phyloP scores from a whole-genome alignment of 2,329 filamentous ascomycete genomes.

The Lachnellula hyalina region DNA sequence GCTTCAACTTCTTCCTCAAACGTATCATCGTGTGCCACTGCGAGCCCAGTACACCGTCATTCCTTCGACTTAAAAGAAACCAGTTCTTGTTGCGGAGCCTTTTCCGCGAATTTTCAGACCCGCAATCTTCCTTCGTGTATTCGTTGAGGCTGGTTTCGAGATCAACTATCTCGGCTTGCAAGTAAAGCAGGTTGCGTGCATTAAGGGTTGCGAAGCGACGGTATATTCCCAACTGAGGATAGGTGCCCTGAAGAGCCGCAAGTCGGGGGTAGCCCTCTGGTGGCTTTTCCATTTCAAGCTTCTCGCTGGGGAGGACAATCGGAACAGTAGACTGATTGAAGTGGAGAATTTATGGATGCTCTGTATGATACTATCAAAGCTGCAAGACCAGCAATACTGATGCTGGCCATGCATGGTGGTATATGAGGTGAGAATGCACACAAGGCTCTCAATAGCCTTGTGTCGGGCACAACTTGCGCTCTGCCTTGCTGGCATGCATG shows the following conservation, averaged over 20 bases:
- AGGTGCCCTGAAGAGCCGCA: background rate
- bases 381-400: too few relatives aligned
- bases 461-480: background rate
- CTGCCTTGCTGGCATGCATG: background rate
- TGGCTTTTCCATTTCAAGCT: background rate
- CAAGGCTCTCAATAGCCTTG: background rate
- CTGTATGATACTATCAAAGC: too few relatives aligned
- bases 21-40: background rate
- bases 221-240: conserved; percentile 1
- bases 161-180: background rate
- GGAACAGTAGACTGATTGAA: too few relatives aligned
- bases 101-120: background rate
- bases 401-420: too few relatives aligned
- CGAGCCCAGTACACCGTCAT: background rate
- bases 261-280: conserved; percentile 1
- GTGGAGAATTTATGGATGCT: too few relatives aligned
- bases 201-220: background rate
- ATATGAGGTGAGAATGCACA: background rate
- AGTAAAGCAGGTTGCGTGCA: conserved; percentile 1
- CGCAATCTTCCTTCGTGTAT: background rate
- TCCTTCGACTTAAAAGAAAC: background rate
- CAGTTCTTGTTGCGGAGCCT: background rate
- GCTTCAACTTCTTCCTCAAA: background rate
- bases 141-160: background rate
- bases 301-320: background rate